Conservation (phyloP, 108 stramenopile species). For the Nitzschia inconspicua region DNA sequence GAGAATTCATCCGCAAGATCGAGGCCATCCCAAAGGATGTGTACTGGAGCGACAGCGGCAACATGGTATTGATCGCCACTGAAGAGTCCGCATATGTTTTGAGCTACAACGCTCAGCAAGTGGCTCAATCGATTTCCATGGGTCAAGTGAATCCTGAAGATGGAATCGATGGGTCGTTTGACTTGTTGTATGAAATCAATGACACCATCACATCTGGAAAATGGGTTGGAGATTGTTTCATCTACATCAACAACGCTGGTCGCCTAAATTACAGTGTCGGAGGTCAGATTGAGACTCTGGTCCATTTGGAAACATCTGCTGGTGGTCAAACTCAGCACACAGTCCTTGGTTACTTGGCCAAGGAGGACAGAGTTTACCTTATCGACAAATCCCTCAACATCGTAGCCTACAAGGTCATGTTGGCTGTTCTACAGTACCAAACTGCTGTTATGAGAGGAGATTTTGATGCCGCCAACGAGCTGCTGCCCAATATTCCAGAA, state of each 20-base stretch:
- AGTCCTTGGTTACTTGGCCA: constrained; percentile 95
- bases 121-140: constrained; percentile 78
- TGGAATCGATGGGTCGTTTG: constrained; percentile 96
- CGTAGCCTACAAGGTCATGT: constrained; percentile 88
- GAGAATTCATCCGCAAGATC: constrained; percentile 91
- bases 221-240: constrained; percentile 99
- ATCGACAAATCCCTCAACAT: constrained; percentile 93
- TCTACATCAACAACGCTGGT: constrained; percentile 89
- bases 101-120: constrained; percentile 76
- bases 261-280: constrained; percentile 98
- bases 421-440: constrained; percentile 96
- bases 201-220: constrained; percentile 92
- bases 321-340: constrained; percentile 78
- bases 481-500: constrained; percentile 90
- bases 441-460: constrained; percentile 99
- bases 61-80: constrained; percentile 89
- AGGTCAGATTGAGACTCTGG: constrained; percentile 95
- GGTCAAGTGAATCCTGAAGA: constrained; percentile 88
- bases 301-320: constrained; percentile 88
- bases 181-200: constrained; percentile 88
- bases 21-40: constrained; percentile 93
- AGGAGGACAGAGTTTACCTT: constrained; percentile 97
- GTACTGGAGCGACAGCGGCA: constrained; percentile 96
- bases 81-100: constrained; percentile 93
- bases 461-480: constrained; percentile 95